These are phyloP conservation scores for Geotrichum ghanense DNA, from an alignment of 805 yeast species.

Conservation along the genomic window DNA sequence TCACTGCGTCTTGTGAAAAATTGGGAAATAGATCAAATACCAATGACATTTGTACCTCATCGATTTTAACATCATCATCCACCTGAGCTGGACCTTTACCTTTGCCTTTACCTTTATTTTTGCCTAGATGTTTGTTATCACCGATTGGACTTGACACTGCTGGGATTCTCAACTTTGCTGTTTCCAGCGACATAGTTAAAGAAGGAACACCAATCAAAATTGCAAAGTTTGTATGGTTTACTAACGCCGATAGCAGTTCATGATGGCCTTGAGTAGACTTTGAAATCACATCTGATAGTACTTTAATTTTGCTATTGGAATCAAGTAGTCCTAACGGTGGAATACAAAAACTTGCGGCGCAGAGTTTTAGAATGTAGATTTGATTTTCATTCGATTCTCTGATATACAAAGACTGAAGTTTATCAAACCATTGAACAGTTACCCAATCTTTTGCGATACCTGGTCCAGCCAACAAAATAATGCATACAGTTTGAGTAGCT, in stretches of 20 bases:
- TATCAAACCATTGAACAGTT: conserved; percentile 10
- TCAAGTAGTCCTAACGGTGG: conserved; percentile 3
- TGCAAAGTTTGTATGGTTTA: background rate
- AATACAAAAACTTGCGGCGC: background rate
- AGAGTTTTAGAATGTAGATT: background rate
- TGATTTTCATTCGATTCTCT: background rate
- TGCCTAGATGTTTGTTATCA: background rate
- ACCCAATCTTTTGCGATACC: conserved; percentile 2
- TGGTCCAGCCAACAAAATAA: conserved; percentile 6
- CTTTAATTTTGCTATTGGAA: conserved; percentile 5
- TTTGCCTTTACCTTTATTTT: background rate
- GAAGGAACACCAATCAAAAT: background rate
- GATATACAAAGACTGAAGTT: conserved; percentile 1
- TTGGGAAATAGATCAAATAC: conserved; percentile 57
- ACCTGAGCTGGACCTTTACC: background rate
- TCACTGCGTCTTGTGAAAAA: conserved; percentile 36
- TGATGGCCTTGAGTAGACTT: conserved; percentile 1
- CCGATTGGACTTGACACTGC: background rate
- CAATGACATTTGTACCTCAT: conserved; percentile 27
- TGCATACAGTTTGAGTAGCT: conserved; percentile 4
- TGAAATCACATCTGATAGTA: conserved; percentile 3
- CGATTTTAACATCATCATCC: conserved; percentile 12
- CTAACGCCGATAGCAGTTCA: background rate
- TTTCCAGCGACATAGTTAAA: conserved; percentile 11
- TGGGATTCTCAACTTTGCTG: conserved; percentile 4